phyloP scores from a whole-genome alignment of 2,329 filamentous ascomycete genomes.

The Lecanosticta acicola region DNA sequence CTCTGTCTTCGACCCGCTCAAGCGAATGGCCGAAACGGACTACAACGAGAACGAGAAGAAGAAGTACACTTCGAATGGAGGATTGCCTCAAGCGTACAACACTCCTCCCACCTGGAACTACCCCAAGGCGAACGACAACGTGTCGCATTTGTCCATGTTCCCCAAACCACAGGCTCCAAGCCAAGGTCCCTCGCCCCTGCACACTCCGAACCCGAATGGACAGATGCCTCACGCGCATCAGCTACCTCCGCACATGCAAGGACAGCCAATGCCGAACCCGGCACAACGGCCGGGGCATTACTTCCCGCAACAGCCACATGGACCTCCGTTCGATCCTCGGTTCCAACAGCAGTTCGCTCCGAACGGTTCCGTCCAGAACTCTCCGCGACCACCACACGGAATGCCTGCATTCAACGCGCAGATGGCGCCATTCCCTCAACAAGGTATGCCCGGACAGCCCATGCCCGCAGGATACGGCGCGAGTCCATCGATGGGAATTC shows the following conservation, averaged over 20 bases:
- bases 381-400: constrained; percentile 66
- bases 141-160: constrained; percentile 75
- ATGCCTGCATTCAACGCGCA: constrained; percentile 50
- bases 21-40: constrained; percentile 60
- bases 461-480: constrained; percentile 63
- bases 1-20: constrained; percentile 51
- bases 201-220: constrained; percentile 52
- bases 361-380: constrained; percentile 72
- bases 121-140: constrained; percentile 63
- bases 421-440: constrained; percentile 32
- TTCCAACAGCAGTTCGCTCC: constrained; percentile 77
- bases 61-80: constrained; percentile 69
- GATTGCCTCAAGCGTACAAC: constrained; percentile 77
- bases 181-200: constrained; percentile 56
- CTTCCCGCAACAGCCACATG: constrained; percentile 66
- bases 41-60: constrained; percentile 47
- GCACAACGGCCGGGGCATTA: constrained; percentile 72
- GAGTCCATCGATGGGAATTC: constrained; percentile 56
- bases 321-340: constrained; percentile 70
- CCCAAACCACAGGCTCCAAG: constrained; percentile 58
- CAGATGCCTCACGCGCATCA: constrained; percentile 79
- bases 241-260: constrained; percentile 72
- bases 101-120: constrained; percentile 82
- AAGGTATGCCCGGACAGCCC: constrained; percentile 63
- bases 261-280: constrained; percentile 60